Conservation (phyloP, 2,329 filamentous ascomycete species). For the Trichoderma gracile region DNA sequence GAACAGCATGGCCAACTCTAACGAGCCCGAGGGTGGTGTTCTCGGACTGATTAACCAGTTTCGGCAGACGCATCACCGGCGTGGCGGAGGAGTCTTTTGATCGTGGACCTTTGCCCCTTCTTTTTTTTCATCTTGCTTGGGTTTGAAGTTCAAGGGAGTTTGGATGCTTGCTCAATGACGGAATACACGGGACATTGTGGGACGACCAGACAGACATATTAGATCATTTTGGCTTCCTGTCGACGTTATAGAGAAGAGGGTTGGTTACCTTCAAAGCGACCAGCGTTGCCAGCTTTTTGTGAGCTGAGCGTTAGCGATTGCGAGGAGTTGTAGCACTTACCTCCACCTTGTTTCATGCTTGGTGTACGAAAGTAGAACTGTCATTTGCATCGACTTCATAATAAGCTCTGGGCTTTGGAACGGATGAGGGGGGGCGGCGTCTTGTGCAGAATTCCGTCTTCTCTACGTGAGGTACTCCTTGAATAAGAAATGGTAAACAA, state of each 20-base stretch:
- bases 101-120: neutral
- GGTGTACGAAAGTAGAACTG: too few relatives aligned
- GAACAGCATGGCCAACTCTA: slow-evolving; percentile 49
- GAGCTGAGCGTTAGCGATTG: neutral
- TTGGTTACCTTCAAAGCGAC: neutral
- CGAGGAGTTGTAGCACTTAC: neutral
- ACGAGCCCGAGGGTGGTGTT: slow-evolving; percentile 55
- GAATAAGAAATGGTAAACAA: neutral
- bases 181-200: neutral
- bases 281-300: neutral
- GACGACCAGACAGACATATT: neutral
- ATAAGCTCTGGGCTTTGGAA: too few relatives aligned
- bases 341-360: too few relatives aligned
- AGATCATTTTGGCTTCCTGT: neutral
- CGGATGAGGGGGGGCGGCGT: too few relatives aligned
- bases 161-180: neutral
- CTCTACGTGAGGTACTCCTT: neutral
- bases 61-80: slow-evolving; percentile 56
- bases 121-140: too few relatives aligned
- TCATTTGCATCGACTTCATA: too few relatives aligned
- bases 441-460: too few relatives aligned
- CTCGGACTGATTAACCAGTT: slow-evolving; percentile 60
- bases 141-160: neutral
- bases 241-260: neutral
- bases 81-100: slow-evolving; percentile 40